phyloP scores from a whole-genome alignment of 768 basidiomycete genomes.

The Artomyces pyxidatus region DNA sequence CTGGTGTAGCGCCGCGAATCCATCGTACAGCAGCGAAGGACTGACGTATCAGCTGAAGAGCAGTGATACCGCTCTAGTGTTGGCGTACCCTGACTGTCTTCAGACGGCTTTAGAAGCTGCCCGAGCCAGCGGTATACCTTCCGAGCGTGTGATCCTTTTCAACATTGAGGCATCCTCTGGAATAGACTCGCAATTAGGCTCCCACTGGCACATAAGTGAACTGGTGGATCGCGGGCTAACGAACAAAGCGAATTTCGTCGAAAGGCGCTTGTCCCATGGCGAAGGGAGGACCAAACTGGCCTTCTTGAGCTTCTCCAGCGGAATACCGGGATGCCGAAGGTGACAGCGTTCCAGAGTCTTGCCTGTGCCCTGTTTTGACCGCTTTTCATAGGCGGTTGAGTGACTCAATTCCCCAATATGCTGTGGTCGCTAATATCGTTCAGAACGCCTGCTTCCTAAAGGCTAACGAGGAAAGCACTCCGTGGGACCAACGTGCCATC shows the following conservation, averaged over 20 bases:
- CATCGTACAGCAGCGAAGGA: conserved; percentile 48
- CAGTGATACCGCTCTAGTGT: conserved; percentile 17
- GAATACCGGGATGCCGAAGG: conserved; percentile 54
- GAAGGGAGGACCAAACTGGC: conserved; percentile 57
- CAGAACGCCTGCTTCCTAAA: conserved; percentile 17
- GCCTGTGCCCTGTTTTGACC: background rate
- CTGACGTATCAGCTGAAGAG: conserved; percentile 43
- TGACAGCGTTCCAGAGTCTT: no score
- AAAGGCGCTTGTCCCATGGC: conserved; percentile 41
- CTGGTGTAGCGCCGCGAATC: conserved; percentile 49
- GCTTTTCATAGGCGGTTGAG: conserved; percentile 46
- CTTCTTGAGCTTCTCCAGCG: conserved; percentile 66
- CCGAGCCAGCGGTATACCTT: conserved; percentile 22
- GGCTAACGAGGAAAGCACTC: conserved; percentile 24
- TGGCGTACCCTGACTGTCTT: conserved; percentile 24
- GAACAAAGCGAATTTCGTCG: conserved; percentile 32
- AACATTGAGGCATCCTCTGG: conserved; percentile 20
- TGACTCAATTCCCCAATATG: conserved; percentile 54
- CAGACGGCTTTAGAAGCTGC: conserved; percentile 24
- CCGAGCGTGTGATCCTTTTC: conserved; percentile 22
- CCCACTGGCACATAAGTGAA: conserved; percentile 31
- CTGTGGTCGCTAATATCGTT: conserved; percentile 46
- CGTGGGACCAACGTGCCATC: conserved; percentile 31
- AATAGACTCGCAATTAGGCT: conserved; percentile 18
- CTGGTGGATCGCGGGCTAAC: conserved; percentile 37